Evolutionary conservation across 2,329 filamentous ascomycete genomes (phyloP), one percentile per base, ranked within the genome.

Genomic region (Claviceps paspali): DNA sequence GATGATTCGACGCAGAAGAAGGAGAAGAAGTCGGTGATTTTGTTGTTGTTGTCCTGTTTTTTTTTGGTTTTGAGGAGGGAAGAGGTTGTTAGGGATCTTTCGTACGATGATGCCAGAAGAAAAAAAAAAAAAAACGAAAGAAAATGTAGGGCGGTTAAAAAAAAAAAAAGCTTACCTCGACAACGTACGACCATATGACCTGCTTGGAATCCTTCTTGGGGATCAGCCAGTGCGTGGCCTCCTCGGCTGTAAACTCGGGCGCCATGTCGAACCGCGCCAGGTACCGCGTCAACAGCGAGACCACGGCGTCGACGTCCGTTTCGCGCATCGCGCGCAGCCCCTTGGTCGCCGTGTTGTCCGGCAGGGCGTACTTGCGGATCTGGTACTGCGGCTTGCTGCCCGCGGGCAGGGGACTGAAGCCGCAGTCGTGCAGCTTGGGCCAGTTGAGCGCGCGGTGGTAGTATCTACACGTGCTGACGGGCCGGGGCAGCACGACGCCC

Each of bases 1-100:
- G 85, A 91, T 12, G 86, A 94, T 56, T 94, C 86, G 24, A 98
- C 79, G 53, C 77, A 79, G 67, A 96, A 98, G 64, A 96, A 98
- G 27, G 86, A 95, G 63, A 95, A 81, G 63, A 94, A 95, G 60
- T 98, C 91, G 27, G 85, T 95, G 52, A 98, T 83, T 49, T 85
- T 85, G 43, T 82, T 73, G 35, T 79, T 76, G 33, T 74, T 59
- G 41, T 70, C 61, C 66, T 69, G 43, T 27, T 19, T 24, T 4
- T 10, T 3, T 4, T 21, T 19, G 11, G 29, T 8, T 33, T 14
- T 23, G 14, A 3, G 9, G 14, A 2, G 17, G 29, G 11, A n/a
- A n/a, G n/a, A n/a, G n/a, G n/a, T n/a, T n/a, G n/a, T n/a, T n/a
- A n/a, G n/a, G n/a, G n/a, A n/a, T n/a, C n/a, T n/a, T n/a, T n/a